phyloP scores from a whole-genome alignment of 129 eudicot species.

The Sambucus nigra region DNA sequence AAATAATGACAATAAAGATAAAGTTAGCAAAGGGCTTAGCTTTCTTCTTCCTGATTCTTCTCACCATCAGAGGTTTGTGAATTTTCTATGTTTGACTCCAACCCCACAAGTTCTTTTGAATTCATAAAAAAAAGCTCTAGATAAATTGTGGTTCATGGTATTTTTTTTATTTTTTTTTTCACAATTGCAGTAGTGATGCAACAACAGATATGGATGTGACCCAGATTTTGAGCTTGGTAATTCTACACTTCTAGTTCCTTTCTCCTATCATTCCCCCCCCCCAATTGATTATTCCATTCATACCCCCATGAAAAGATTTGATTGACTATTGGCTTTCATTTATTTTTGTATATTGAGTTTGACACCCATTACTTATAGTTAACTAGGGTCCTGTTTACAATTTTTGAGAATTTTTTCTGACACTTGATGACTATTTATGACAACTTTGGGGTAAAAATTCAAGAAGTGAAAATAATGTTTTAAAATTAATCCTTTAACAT shows the following conservation, averaged over 20 bases:
- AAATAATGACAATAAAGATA: neutral
- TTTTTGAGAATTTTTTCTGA: too few relatives aligned
- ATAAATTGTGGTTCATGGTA: neutral
- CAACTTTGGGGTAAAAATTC: too few relatives aligned
- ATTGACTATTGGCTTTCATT: too few relatives aligned
- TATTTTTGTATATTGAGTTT: too few relatives aligned
- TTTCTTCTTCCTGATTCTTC: constrained; percentile 14
- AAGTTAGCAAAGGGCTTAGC: constrained; percentile 7
- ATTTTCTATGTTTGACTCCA: neutral
- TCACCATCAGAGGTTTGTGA: constrained; percentile 29
- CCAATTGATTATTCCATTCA: neutral
- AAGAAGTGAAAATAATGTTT: too few relatives aligned
- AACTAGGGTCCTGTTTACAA: too few relatives aligned
- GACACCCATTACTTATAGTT: too few relatives aligned
- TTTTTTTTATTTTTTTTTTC: constrained; percentile 4
- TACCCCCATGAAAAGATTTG: neutral
- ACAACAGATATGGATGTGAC: constrained; percentile 17
- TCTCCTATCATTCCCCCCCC: neutral
- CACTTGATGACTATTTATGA: too few relatives aligned
- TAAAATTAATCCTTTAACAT: too few relatives aligned
- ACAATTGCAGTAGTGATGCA: constrained; percentile 16
- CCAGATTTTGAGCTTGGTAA: constrained; percentile 26
- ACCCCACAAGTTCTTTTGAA: neutral
- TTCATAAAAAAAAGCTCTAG: too few relatives aligned
- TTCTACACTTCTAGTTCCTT: neutral